Evolutionary conservation across 2,329 filamentous ascomycete species (phyloP).

Genomic region (Purpureocillium lavendulum): DNA sequence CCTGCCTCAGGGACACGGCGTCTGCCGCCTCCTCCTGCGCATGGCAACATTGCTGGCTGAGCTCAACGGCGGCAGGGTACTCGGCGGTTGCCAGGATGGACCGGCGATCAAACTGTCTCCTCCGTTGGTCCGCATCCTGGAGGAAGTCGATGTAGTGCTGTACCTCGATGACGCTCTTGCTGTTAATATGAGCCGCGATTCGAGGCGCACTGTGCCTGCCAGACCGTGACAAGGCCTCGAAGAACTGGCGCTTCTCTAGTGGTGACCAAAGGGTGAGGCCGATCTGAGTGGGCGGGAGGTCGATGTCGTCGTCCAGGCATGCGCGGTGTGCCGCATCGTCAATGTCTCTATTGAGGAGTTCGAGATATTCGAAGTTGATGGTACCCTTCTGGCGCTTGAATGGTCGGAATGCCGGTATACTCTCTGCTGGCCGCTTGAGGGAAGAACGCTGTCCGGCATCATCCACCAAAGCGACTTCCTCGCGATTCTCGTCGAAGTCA

Average conservation of each 20-base stretch:
- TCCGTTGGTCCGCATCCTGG: constrained; percentile 35
- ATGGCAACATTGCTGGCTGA: constrained; percentile 56
- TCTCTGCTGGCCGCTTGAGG: constrained; percentile 21
- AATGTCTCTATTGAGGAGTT: constrained; percentile 49
- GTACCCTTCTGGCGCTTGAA: constrained; percentile 36
- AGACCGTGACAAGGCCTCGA: constrained; percentile 53
- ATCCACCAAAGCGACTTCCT: neutral
- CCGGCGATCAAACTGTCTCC: constrained; percentile 24
- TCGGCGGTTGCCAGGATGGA: constrained; percentile 39
- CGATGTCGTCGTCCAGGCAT: constrained; percentile 18
- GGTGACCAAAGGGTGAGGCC: constrained; percentile 64
- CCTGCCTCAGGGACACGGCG: constrained; percentile 54
- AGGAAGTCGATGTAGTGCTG: constrained; percentile 60
- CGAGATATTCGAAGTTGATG: constrained; percentile 39
- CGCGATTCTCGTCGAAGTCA: neutral
- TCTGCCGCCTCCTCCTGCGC: constrained; percentile 63
- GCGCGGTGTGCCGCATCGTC: constrained; percentile 37
- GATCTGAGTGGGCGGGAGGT: constrained; percentile 44
- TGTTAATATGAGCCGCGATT: constrained; percentile 55
- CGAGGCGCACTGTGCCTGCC: constrained; percentile 54
- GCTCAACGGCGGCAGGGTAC: constrained; percentile 63
- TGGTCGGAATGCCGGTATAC: constrained; percentile 16
- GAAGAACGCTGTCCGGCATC: constrained; percentile 8
- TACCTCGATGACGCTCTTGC: constrained; percentile 70
- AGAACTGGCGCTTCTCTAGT: constrained; percentile 64